Conservation (phyloP, 768 basidiomycete genomes). For the Mycena vitilis region DNA sequence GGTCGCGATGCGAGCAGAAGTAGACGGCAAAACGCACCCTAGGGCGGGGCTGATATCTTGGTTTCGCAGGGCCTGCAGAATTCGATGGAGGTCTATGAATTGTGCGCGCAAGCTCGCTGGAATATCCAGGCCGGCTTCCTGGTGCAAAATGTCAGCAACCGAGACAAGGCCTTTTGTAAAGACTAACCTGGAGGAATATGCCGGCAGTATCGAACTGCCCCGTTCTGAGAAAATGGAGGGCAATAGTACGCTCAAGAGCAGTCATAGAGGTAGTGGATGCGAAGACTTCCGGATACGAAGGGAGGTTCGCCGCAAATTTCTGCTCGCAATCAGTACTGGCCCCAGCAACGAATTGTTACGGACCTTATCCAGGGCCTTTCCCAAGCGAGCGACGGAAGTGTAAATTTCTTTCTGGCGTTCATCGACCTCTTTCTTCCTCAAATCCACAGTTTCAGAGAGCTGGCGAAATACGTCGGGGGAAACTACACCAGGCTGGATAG, state of each 20-base stretch:
- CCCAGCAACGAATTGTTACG: not conserved
- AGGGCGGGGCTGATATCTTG: constrained; percentile 83
- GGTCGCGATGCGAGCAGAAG: not conserved
- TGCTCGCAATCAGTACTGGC: constrained; percentile 42
- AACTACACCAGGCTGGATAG: constrained; percentile 57
- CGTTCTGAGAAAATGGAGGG: constrained; percentile 81
- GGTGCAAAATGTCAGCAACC: constrained; percentile 22
- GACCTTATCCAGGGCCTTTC: constrained; percentile 94
- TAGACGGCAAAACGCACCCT: constrained; percentile 58
- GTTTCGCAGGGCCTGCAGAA: constrained; percentile 72
- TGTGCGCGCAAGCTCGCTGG: constrained; percentile 60
- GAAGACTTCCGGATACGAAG: constrained; percentile 76
- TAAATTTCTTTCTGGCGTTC: constrained; percentile 93
- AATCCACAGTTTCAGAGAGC: constrained; percentile 70
- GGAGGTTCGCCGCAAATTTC: constrained; percentile 71
- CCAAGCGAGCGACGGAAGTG: constrained; percentile 77
- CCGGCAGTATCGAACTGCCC: constrained; percentile 85
- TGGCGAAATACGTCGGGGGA: constrained; percentile 61
- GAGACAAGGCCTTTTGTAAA: not conserved
- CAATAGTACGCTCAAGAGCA: constrained; percentile 78
- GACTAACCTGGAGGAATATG: constrained; percentile 75
- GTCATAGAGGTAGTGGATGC: constrained; percentile 65
- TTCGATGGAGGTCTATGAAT: constrained; percentile 78
- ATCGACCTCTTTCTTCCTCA: constrained; percentile 85
- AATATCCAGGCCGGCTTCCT: constrained; percentile 79